Conservation (phyloP, 116 monocot genomes). For the Zostera marina region DNA sequence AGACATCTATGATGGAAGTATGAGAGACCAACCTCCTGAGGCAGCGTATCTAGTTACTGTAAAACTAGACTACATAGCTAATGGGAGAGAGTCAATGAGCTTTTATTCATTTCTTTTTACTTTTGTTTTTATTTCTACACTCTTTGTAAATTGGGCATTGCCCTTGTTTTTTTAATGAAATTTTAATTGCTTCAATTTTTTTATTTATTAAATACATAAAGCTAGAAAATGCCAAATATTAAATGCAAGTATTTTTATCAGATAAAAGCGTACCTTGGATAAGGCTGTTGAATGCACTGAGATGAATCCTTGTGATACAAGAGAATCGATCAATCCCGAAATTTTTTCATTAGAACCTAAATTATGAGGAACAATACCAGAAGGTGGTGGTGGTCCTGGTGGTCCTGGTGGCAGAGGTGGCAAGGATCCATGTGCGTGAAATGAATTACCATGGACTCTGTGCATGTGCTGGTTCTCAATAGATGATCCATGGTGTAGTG, state of each 20-base stretch:
- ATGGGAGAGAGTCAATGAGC: too few species aligned
- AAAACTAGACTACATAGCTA: too few species aligned
- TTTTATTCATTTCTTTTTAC: too few species aligned
- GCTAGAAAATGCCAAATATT: neutral
- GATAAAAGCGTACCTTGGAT: slow-evolving; percentile 36
- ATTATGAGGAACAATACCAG: slow-evolving; percentile 23
- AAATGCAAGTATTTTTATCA: neutral
- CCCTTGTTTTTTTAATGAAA: too few species aligned
- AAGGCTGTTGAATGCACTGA: slow-evolving; percentile 28
- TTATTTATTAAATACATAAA: slow-evolving; percentile 3
- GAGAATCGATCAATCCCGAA: slow-evolving; percentile 60
- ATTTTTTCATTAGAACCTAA: slow-evolving; percentile 21
- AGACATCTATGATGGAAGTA: too few species aligned
- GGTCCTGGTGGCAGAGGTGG: slow-evolving; percentile 61
- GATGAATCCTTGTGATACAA: slow-evolving; percentile 81
- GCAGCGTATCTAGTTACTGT: too few species aligned
- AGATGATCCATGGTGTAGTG: slow-evolving; percentile 10
- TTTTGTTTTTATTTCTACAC: too few species aligned
- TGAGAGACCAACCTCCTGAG: too few species aligned
- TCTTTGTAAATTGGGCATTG: too few species aligned
- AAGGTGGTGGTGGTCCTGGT: slow-evolving; percentile 51
- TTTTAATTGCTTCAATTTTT: too few species aligned
- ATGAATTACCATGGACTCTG: slow-evolving; percentile 8
- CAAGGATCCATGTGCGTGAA: slow-evolving; percentile 12
- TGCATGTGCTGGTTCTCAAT: neutral